These are phyloP conservation scores for Hypomyces perniciosus DNA, from an alignment of 2,329 filamentous ascomycete species.

Conservation along the genomic window DNA sequence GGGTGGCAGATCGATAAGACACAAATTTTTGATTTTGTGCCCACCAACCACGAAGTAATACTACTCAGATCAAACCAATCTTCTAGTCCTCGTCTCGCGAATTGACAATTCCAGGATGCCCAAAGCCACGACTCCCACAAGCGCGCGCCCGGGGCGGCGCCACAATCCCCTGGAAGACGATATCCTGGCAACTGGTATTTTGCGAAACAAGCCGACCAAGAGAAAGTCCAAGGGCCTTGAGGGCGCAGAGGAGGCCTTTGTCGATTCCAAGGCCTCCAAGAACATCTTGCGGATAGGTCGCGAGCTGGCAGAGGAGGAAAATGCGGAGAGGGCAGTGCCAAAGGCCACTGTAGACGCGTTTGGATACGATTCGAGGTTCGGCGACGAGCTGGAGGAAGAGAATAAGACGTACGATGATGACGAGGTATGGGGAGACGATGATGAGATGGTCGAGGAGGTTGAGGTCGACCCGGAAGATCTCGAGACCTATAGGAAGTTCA, in stretches of 20 bases:
- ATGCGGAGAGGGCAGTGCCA: constrained; percentile 32
- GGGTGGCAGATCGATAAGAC: constrained; percentile 36
- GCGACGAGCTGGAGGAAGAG: constrained; percentile 46
- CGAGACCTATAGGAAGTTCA: constrained; percentile 85
- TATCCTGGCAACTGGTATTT: constrained; percentile 61
- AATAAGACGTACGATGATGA: constrained; percentile 44
- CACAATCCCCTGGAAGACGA: constrained; percentile 93
- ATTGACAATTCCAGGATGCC: constrained; percentile 54
- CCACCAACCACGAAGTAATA: constrained; percentile 16
- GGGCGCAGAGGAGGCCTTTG: constrained; percentile 61
- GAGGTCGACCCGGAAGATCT: constrained; percentile 87
- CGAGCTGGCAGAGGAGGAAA: constrained; percentile 78
- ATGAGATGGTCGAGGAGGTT: constrained; percentile 62
- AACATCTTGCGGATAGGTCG: constrained; percentile 87
- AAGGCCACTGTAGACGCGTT: constrained; percentile 53
- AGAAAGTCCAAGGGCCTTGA: constrained; percentile 57
- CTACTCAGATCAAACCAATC: not conserved
- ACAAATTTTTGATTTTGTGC: constrained; percentile 31
- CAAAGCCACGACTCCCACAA: constrained; percentile 61
- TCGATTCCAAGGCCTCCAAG: constrained; percentile 82
- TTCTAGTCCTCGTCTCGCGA: too few species aligned
- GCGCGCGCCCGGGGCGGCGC: constrained; percentile 55
- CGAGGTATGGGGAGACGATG: constrained; percentile 73
- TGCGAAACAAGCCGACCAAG: constrained; percentile 71
- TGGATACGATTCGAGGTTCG: constrained; percentile 71